These are phyloP conservation scores for Chloroidium sp. DNA, from an alignment of 163 green algal genomes.

Conservation along the genomic window DNA sequence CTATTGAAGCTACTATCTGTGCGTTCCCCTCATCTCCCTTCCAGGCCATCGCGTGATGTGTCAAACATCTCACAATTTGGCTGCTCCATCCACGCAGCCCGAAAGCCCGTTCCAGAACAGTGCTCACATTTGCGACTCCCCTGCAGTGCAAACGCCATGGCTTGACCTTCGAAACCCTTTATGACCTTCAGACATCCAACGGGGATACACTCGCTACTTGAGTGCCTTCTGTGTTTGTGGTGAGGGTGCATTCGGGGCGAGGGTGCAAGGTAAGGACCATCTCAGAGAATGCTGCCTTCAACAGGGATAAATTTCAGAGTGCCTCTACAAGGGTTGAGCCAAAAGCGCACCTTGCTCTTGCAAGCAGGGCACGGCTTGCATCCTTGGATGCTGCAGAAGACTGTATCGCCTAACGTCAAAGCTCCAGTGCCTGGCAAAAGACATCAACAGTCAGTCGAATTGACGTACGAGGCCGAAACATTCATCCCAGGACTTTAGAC, in stretches of 20 bases:
- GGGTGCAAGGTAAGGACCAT: no score
- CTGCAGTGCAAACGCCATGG: conserved; percentile 9
- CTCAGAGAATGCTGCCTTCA: background rate
- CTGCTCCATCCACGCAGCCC: conserved; percentile 35
- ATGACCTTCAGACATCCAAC: no score
- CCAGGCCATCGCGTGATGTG: background rate
- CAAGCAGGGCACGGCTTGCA: conserved; percentile 49
- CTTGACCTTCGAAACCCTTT: no score
- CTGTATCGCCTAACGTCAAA: conserved; percentile 42
- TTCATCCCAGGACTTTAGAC: no score
- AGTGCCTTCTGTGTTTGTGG: no score
- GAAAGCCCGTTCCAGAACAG: conserved; percentile 44
- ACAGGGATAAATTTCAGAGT: background rate
- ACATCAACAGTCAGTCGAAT: no score
- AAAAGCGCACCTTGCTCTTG: conserved; percentile 43
- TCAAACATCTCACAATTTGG: background rate
- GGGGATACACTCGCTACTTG: no score
- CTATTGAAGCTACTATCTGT: background rate
- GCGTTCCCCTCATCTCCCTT: background rate
- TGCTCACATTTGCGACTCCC: conserved; percentile 34
- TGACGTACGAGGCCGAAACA: no score
- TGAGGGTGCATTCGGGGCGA: no score
- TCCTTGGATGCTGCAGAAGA: conserved; percentile 27
- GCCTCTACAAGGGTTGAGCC: background rate
- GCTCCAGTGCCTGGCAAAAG: conserved; percentile 19